These are phyloP conservation scores for Phytomonas francai DNA, from an alignment of 208 protist genomes.

Conservation along the genomic window DNA sequence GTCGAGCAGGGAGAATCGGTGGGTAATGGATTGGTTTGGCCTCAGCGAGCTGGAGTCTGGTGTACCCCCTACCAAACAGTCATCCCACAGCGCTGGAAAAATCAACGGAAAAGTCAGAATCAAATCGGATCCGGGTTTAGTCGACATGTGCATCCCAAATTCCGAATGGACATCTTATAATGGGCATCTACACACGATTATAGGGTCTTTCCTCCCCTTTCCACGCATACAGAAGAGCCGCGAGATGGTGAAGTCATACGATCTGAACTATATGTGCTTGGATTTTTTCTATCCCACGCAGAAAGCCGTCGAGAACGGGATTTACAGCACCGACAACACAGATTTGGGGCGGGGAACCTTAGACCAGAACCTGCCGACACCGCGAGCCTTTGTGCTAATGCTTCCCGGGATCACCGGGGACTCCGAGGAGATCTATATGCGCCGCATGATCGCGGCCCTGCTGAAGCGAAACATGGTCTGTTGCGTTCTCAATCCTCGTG, in stretches of 20 bases:
- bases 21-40: too few species aligned
- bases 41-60: too few species aligned
- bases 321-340: constrained; percentile 10
- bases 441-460: constrained; percentile 29
- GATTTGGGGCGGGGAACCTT: constrained; percentile 7
- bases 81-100: too few species aligned
- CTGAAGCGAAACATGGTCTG: constrained; percentile 16
- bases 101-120: too few species aligned
- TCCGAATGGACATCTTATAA: constrained; percentile 49
- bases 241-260: constrained; percentile 29
- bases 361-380: not conserved
- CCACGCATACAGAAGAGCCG: constrained; percentile 20
- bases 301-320: not conserved
- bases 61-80: too few species aligned
- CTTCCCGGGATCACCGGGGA: constrained; percentile 51
- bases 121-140: too few species aligned
- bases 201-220: constrained; percentile 28
- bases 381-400: constrained; percentile 38
- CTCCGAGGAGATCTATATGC: constrained; percentile 43
- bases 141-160: constrained; percentile 2
- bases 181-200: constrained; percentile 51
- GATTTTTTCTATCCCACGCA: constrained; percentile 33
- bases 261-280: constrained; percentile 49
- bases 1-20: too few species aligned
- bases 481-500: constrained; percentile 57